phyloP scores from a whole-genome alignment of 495 filamentous ascomycete genomes.

The Neurospora cerealis region DNA sequence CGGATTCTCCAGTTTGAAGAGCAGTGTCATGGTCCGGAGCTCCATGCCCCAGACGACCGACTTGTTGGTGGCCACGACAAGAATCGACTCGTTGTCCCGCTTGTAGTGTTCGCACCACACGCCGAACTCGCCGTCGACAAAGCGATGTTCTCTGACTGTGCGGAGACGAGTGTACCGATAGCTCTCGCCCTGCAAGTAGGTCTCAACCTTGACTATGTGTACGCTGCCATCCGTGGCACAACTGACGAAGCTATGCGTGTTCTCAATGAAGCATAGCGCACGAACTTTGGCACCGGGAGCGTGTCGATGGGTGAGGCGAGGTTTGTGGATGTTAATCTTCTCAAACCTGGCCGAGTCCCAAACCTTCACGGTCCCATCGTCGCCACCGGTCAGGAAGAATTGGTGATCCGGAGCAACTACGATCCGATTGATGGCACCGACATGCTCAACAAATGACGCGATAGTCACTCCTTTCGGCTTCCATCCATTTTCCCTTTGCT shows the following conservation, averaged over 20 bases:
- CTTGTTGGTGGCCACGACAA: conserved; percentile 79
- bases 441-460: conserved; percentile 82
- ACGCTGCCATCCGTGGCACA: conserved; percentile 85
- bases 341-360: conserved; percentile 91
- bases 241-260: conserved; percentile 86
- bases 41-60: conserved; percentile 77
- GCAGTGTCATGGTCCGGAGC: conserved; percentile 72
- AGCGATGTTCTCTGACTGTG: conserved; percentile 68
- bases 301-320: conserved; percentile 80
- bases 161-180: conserved; percentile 70
- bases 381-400: conserved; percentile 90
- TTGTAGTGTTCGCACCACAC: conserved; percentile 92
- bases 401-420: conserved; percentile 79
- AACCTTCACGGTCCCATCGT: conserved; percentile 84
- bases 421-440: conserved; percentile 70
- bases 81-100: conserved; percentile 63
- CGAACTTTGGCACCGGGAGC: conserved; percentile 59
- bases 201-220: conserved; percentile 80
- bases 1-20: conserved; percentile 79
- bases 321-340: conserved; percentile 75
- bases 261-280: conserved; percentile 80
- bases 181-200: conserved; percentile 44
- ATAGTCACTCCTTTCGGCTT: conserved; percentile 75
- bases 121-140: conserved; percentile 64
- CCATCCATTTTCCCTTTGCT: conserved; percentile 50